These are phyloP conservation scores for Colletotrichum sojae DNA, from an alignment of 2,329 filamentous ascomycete species.

Conservation along the genomic window DNA sequence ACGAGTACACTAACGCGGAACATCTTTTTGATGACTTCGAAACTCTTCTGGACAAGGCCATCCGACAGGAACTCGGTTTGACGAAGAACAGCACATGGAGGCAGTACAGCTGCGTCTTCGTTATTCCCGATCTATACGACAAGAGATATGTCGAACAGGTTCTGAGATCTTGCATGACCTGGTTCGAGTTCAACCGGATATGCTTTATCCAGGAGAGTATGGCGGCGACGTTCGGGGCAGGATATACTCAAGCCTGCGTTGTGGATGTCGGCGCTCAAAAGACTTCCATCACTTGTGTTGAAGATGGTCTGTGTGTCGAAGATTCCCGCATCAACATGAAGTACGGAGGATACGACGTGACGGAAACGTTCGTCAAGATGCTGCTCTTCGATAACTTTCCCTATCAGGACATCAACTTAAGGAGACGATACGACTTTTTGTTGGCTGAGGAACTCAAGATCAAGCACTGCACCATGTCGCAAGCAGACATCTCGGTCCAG, in stretches of 20 bases:
- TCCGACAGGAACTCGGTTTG: constrained; percentile 87
- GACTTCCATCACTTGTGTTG: constrained; percentile 96
- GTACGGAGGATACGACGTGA: constrained; percentile 92
- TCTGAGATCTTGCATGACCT: constrained; percentile 86
- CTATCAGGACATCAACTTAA: constrained; percentile 93
- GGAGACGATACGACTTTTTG: constrained; percentile 90
- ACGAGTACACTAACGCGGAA: constrained; percentile 85
- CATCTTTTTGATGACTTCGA: constrained; percentile 90
- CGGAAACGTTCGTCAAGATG: constrained; percentile 96
- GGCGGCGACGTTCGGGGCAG: constrained; percentile 93
- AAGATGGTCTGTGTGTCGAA: constrained; percentile 94
- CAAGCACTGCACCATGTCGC: constrained; percentile 92
- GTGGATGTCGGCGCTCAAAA: constrained; percentile 98
- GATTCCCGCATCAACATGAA: constrained; percentile 97
- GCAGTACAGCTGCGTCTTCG: constrained; percentile 96
- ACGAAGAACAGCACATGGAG: constrained; percentile 84
- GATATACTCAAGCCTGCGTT: constrained; percentile 93
- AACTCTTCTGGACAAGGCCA: constrained; percentile 86
- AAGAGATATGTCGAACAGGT: constrained; percentile 90
- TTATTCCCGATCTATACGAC: constrained; percentile 97
- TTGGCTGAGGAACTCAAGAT: constrained; percentile 96
- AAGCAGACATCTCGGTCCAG: constrained; percentile 90
- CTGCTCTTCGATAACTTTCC: constrained; percentile 97
- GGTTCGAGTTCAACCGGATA: constrained; percentile 90
- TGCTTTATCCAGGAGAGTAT: constrained; percentile 98